phyloP scores from a whole-genome alignment of 495 filamentous ascomycete species.

The Amorphotheca resinae region DNA sequence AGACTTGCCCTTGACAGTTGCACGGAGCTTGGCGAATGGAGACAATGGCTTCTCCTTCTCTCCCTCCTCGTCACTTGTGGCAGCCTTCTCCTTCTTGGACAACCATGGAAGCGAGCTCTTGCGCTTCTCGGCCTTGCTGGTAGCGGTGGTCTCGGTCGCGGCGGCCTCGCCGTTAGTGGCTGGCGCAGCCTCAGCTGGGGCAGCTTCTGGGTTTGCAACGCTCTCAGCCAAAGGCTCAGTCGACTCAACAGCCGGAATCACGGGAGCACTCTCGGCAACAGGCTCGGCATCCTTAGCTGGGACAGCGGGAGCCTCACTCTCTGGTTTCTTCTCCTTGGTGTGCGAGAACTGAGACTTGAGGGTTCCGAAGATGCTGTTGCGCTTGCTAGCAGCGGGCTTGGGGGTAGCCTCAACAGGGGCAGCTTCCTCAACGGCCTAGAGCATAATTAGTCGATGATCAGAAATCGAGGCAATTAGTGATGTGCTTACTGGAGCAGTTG shows the following conservation, averaged over 20 bases:
- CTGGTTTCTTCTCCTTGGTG: constrained; percentile 39
- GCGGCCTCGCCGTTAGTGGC: constrained; percentile 28
- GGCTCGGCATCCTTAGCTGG: constrained; percentile 26
- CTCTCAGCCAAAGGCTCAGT: constrained; percentile 38
- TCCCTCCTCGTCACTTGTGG: constrained; percentile 34
- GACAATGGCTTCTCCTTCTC: constrained; percentile 42
- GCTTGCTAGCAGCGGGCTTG: constrained; percentile 22
- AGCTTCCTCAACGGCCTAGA: not conserved
- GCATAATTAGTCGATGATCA: not conserved
- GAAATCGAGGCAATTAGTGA: not conserved
- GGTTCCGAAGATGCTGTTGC: constrained; percentile 35
- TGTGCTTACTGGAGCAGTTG: constrained; percentile 13
- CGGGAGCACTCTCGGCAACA: constrained; percentile 41
- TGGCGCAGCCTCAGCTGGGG: constrained; percentile 26
- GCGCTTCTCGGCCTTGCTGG: constrained; percentile 38
- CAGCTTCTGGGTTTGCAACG: constrained; percentile 32
- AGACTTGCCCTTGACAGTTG: constrained; percentile 39
- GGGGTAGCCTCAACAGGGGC: constrained; percentile 23
- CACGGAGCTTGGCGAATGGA: constrained; percentile 45
- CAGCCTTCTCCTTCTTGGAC: constrained; percentile 36
- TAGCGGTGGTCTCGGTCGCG: constrained; percentile 28
- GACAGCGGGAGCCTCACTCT: constrained; percentile 31
- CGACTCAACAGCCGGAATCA: constrained; percentile 45
- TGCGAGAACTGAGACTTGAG: constrained; percentile 26
- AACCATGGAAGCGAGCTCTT: constrained; percentile 44